Base-by-base conservation (phyloP, 352 stramenopile genomes). In the Plasmopara viticola region DNA sequence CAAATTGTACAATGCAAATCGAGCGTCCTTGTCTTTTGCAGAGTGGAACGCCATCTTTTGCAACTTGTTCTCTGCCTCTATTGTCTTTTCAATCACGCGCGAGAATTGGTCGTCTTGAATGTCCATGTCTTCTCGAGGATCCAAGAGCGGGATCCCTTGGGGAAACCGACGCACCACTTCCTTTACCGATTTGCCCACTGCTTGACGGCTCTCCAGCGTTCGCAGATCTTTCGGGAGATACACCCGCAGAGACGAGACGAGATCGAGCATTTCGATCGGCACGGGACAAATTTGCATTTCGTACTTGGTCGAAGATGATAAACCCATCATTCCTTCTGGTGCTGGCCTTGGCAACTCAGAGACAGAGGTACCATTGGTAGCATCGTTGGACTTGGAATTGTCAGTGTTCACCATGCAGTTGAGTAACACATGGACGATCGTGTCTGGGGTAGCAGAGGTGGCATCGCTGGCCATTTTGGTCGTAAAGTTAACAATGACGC, bases 101-200 rank as follows among this genome's bases (percentile, higher is more conserved):
- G 82, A 75, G 46, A 98, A 97, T 29, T 89, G 79, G 15, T 86
- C 72, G 55, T 94, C 86, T 44, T 93, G 76, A 43, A 99, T 98
- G 52, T 95, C 84, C 63, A 98, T 90, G 64, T 98, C 95, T 51
- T 96, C 85, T 20, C 97, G 73, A 15, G 94, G 94, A 58, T 98
- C 94, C 9, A 98, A 59, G 5, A 98, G 71, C 7, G 92, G 91
- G 31, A 97, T 68, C 44, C 84, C 84, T 41, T 96, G 77, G 8
- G 74, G 80, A 58, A 89, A 94, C 8, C 77, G 69, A 17, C 76
- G 78, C 25, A 87, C 58, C 46, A 91, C 77, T 51, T 92, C 80
- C 40, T 83, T 85, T 9, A 89, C 70, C 5, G 80, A 90, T 57
- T 90, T 93, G 38, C 75, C 78, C 0, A 93, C 80, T 13, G 74